These are phyloP conservation scores for Fusarium paranaense DNA, from an alignment of 2,329 filamentous ascomycete species.

Conservation along the genomic window DNA sequence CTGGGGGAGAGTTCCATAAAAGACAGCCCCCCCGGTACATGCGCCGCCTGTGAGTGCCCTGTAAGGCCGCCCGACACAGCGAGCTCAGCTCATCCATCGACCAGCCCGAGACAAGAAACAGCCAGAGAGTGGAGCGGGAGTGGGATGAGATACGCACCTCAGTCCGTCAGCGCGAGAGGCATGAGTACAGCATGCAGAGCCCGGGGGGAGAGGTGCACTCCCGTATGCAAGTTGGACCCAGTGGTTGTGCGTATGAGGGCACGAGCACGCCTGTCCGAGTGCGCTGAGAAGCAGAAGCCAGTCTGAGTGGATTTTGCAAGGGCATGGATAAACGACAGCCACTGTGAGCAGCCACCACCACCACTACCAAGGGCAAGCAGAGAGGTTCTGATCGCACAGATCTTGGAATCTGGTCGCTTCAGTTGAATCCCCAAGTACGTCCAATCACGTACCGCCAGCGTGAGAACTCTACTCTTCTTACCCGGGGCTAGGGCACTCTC, in stretches of 20 bases:
- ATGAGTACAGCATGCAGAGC: neutral
- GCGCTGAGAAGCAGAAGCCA: neutral
- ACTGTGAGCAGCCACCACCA: conserved; percentile 2
- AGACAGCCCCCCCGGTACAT: conserved; percentile 19
- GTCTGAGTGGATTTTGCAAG: conserved; percentile 2
- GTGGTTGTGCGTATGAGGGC: neutral
- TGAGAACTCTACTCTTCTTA: neutral
- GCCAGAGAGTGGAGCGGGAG: conserved; percentile 6
- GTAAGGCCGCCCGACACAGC: conserved; percentile 7
- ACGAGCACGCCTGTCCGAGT: neutral
- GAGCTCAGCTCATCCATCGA: conserved; percentile 11
- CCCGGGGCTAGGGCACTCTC: neutral
- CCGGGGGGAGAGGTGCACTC: neutral
- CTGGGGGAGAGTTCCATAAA: conserved; percentile 19
- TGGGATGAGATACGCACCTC: neutral
- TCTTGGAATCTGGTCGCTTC: neutral
- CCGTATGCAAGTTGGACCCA: neutral
- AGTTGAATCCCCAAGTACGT: neutral
- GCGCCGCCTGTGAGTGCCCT: conserved; percentile 1
- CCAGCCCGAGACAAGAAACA: neutral
- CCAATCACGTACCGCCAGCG: neutral
- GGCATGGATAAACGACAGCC: conserved; percentile 13
- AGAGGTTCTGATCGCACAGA: conserved; percentile 4
- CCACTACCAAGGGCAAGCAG: neutral
- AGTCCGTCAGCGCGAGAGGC: neutral